Conservation (phyloP, 495 filamentous ascomycete genomes). For the Xylaria curta region DNA sequence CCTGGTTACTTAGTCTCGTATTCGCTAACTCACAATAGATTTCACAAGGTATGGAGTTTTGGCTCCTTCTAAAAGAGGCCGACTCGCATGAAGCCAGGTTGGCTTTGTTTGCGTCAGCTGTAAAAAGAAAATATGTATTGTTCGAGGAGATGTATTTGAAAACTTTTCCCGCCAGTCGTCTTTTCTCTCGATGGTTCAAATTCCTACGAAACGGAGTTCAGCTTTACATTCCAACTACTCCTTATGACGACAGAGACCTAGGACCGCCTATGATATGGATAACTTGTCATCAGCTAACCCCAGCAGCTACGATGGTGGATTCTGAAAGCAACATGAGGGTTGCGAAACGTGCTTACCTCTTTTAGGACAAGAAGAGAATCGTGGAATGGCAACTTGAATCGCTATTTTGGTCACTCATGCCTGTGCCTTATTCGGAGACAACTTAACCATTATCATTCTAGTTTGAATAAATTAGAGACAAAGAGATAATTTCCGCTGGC, state of each 20-base stretch:
- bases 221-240: background rate
- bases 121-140: background rate
- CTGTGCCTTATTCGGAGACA: background rate
- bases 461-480: background rate
- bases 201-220: accelerated
- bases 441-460: too few species aligned
- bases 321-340: background rate
- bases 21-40: background rate
- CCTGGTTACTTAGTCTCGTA: too few species aligned
- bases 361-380: background rate
- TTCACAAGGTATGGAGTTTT: background rate
- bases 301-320: background rate
- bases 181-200: background rate
- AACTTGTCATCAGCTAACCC: background rate
- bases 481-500: background rate
- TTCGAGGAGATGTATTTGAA: background rate
- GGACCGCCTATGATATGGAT: background rate
- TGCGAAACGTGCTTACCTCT: background rate
- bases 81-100: background rate
- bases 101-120: background rate
- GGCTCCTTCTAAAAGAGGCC: too few species aligned
- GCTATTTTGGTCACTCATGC: background rate
- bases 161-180: background rate
- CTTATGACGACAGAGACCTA: background rate
- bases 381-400: background rate